Evolutionary conservation across 2,329 filamentous ascomycete species (phyloP), one percentile per base, ranked within the genome.

Genomic region (Byssothecium circinans): DNA sequence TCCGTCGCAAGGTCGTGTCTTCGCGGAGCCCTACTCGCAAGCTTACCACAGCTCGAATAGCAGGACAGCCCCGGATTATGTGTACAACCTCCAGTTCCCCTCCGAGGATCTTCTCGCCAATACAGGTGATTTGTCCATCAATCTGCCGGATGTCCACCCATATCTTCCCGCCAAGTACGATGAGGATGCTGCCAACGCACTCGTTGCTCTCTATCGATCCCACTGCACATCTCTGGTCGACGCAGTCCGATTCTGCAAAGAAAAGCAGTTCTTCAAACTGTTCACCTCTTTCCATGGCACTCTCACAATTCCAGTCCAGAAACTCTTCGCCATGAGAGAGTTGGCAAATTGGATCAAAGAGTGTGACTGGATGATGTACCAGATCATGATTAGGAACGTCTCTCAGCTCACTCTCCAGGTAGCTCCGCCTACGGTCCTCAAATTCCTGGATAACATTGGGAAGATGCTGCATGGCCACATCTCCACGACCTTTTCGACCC

Each of bases 271-370:
- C 69, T 95, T 96, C 68, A 89, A 95, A 57, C 82, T 96, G 14
- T 96, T 95, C 68, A 91, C 88, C 5, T 94, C 92, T 1, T 97
- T 99, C 69, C 90, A 96, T 64, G 94, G 94, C 45, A 97, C 91
- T 2, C 81, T 99, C 61, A 99, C 94, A 0, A 95, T 96, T 71
- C 94, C 94, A 5, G 92, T 97, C 2, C 91, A 96, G 70, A 96
- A 95, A 70, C 76, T 99, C 2, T 87, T 99, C 62, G 85, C 85
- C 12, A 84, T 95, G 62, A 84, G 87, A 2, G 85, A 85, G 45
- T 77, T 97, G 45, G 89, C 91, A 2, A 81, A 87, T 1, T 99
- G 94, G 94, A 95, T 99, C 52, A 89, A 94, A 67, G 88, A 95
- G 68, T 96, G 90, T 67, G 94, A 99, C 69, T 95, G 94, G 74